Evolutionary conservation across 2,329 filamentous ascomycete genomes (phyloP).

Genomic region (Emergomyces pasteurianus): DNA sequence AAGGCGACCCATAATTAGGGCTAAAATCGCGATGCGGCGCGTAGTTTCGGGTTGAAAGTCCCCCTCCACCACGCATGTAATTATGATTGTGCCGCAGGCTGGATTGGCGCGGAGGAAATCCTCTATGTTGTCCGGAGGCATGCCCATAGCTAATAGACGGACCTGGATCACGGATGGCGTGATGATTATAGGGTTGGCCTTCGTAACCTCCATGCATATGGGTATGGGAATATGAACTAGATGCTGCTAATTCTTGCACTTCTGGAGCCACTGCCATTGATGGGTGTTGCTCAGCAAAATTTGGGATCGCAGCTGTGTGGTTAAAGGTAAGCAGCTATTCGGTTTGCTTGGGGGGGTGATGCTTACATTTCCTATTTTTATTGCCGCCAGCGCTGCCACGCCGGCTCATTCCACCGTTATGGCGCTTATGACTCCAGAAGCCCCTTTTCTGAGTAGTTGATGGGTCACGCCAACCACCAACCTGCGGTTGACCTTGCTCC

Average conservation of each 20-base stretch:
- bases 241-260: background rate
- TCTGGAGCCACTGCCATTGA: background rate
- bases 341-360: background rate
- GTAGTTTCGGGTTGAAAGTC: background rate
- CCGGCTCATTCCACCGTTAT: background rate
- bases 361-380: background rate
- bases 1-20: background rate
- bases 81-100: background rate
- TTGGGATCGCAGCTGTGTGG: background rate
- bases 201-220: background rate
- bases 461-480: too few relatives aligned
- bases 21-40: background rate
- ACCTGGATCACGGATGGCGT: background rate
- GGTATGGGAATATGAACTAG: background rate
- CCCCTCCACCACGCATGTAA: background rate
- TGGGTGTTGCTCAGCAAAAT: background rate
- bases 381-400: background rate
- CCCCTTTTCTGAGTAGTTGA: background rate
- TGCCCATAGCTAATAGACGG: background rate
- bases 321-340: background rate
- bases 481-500: background rate
- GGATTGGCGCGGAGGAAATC: background rate
- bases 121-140: background rate
- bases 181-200: background rate
- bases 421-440: background rate